Percentiles rank a stretch among this genome's conserved stretches.
These are phyloP conservation scores for Aeschynomene evenia DNA, from an alignment of 306 rosid species.

Conservation along the genomic window DNA sequence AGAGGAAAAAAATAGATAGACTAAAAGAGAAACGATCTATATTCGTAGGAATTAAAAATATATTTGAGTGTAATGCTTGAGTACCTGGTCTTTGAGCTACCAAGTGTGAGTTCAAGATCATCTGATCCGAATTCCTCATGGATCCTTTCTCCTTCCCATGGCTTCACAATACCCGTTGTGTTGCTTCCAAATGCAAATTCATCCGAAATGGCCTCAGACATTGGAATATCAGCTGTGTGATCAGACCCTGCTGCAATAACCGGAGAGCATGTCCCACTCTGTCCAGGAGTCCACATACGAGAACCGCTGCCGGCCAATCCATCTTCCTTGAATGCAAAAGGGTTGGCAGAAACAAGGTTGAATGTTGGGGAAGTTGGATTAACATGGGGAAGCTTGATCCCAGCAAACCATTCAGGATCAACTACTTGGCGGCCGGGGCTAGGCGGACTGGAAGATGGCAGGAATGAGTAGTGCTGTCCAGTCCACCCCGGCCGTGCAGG, in stretches of 20 bases:
- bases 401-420: slow-evolving; percentile 88
- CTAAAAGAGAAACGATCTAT: too few species aligned
- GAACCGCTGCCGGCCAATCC: slow-evolving; percentile 59
- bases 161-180: slow-evolving; percentile 73
- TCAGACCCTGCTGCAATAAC: slow-evolving; percentile 74
- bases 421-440: slow-evolving; percentile 79
- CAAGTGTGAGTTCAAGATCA: slow-evolving; percentile 97
- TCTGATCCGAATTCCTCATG: slow-evolving; percentile 85
- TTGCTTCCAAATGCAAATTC: slow-evolving; percentile 95
- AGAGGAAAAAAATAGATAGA: too few species aligned
- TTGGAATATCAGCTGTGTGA: slow-evolving; percentile 79
- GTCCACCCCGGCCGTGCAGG: slow-evolving; percentile 49
- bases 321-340: slow-evolving; percentile 84
- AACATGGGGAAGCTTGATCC: slow-evolving; percentile 67
- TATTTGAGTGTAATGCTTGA: too few species aligned
- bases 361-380: slow-evolving; percentile 85
- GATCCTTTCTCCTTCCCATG: slow-evolving; percentile 98
- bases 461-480: slow-evolving; percentile 60
- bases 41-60: too few species aligned
- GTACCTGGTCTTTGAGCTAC: slow-evolving; percentile 86
- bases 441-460: slow-evolving; percentile 82
- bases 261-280: slow-evolving; percentile 94
- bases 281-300: slow-evolving; percentile 92
- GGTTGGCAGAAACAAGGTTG: slow-evolving; percentile 70
- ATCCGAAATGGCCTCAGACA: slow-evolving; percentile 79